Evolutionary conservation across 2,329 filamentous ascomycete genomes (phyloP).

Genomic region (Trichoderma polysporum): DNA sequence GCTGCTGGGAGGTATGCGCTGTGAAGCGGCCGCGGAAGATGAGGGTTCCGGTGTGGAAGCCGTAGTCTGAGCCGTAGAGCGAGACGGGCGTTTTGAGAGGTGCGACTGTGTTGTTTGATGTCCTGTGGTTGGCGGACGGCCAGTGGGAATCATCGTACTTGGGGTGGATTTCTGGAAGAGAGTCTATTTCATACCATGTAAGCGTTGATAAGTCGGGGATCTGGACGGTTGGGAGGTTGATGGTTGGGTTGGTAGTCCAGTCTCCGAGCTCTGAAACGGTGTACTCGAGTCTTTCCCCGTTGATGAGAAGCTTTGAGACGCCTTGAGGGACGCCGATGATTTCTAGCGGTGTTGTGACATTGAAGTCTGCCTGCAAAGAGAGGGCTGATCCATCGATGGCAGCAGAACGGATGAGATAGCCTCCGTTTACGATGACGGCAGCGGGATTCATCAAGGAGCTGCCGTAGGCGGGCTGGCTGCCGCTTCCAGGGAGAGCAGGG

Average conservation of each 20-base stretch:
- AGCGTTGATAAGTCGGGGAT: conserved; percentile 50
- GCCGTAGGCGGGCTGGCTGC: conserved; percentile 31
- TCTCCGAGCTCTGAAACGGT: conserved; percentile 42
- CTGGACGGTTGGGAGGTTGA: conserved; percentile 49
- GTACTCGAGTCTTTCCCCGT: conserved; percentile 40
- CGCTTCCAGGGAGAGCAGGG: conserved; percentile 48
- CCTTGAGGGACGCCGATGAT: conserved; percentile 60
- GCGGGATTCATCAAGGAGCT: conserved; percentile 37
- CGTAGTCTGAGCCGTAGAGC: conserved; percentile 71
- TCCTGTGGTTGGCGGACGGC: conserved; percentile 57
- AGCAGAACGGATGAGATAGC: conserved; percentile 64
- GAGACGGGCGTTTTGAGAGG: conserved; percentile 62
- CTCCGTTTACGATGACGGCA: conserved; percentile 60
- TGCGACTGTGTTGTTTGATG: conserved; percentile 59
- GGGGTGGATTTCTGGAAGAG: conserved; percentile 65
- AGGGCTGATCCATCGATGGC: conserved; percentile 56
- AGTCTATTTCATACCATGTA: conserved; percentile 69
- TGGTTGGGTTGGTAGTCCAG: conserved; percentile 48
- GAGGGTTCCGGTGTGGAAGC: conserved; percentile 67
- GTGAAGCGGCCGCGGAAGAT: conserved; percentile 70
- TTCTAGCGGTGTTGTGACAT: conserved; percentile 65
- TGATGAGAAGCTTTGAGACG: conserved; percentile 46
- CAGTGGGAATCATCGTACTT: conserved; percentile 69
- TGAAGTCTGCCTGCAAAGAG: conserved; percentile 68
- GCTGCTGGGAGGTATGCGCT: conserved; percentile 58